These are phyloP conservation scores for Sporobolus alterniflorus DNA, from an alignment of 202 grass and related monocot genomes.

Conservation along the genomic window DNA sequence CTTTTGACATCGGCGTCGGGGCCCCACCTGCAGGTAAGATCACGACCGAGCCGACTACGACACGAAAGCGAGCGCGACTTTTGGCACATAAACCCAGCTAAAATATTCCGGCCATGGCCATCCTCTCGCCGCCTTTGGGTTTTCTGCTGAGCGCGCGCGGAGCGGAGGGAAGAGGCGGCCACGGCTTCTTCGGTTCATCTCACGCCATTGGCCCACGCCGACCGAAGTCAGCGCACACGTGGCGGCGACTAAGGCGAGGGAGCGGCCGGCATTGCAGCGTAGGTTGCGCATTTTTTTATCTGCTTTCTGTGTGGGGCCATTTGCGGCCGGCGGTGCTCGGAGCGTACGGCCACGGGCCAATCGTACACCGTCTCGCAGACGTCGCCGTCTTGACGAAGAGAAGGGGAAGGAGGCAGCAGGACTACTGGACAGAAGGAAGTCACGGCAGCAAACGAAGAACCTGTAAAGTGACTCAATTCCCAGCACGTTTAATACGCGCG, in stretches of 20 bases:
- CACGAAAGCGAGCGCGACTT: slow-evolving; percentile 6
- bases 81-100: not conserved
- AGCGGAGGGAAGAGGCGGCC: not conserved
- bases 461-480: not conserved
- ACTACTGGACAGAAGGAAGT: not conserved
- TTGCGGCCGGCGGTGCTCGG: no score
- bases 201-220: slow-evolving; percentile 15
- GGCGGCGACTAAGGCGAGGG: not conserved
- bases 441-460: not conserved
- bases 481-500: slow-evolving; percentile 9
- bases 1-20: not conserved
- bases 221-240: slow-evolving; percentile 48
- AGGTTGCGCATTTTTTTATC: no score
- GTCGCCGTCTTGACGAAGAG: not conserved
- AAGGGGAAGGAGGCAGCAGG: not conserved
- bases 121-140: not conserved
- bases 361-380: not conserved
- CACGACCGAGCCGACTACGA: not conserved
- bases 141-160: slow-evolving; percentile 22
- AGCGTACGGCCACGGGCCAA: no score
- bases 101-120: not conserved
- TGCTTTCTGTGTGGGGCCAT: no score
- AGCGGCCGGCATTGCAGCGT: not conserved
- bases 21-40: slow-evolving; percentile 32
- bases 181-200: not conserved